Evolutionary conservation across 331 rosid genomes (phyloP), one percentile per base, ranked within the genome.

Genomic region (Acacia concinna): DNA sequence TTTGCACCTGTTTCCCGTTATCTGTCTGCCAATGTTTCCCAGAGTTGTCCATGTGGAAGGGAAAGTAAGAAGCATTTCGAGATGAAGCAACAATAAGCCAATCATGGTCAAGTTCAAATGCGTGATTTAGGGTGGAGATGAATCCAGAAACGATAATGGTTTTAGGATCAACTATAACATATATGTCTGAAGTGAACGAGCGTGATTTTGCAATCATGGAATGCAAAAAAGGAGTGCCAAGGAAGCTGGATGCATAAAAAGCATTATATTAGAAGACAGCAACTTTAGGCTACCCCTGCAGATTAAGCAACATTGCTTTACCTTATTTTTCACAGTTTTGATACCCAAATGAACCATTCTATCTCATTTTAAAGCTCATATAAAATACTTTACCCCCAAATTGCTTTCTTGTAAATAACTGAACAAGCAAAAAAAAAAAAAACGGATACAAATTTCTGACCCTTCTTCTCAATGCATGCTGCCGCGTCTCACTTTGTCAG

Each of bases 211-310:
- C 92, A 80, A 93, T 67, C 98, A 95, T 91, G 74, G 97, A 95
- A 85, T 95, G 98, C 82, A 95, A 89, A 84, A 83, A 93, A 31
- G 99, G 97, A 75, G 96, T 91, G 43, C 99, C 96, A 70, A 92
- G 93, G 84, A 95, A 95, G 85, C 99, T 95, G 87, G 46, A 87
- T 18, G 78, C 79, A 85, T 41, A 80, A 52, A 83, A 83, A 79
- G 83, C 56, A 81, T 27, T 27, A 70, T 38, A 82, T 83, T 68
- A 85, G 71, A 72, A 51, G n/a, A 47, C 59, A 88, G 35, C n/a
- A 71, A 30, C 44, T 47, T 11, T 78, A 62, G 20, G 40, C 30
- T 65, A 70, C 54, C 84, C 78, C 75, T 49, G 78, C 25, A 68
- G 60, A 74, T 49, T 28, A 76, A 54, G 63, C 12, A 60, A 63